Conservation (phyloP, 2,329 filamentous ascomycete genomes). For the Colletotrichum costaricense region DNA sequence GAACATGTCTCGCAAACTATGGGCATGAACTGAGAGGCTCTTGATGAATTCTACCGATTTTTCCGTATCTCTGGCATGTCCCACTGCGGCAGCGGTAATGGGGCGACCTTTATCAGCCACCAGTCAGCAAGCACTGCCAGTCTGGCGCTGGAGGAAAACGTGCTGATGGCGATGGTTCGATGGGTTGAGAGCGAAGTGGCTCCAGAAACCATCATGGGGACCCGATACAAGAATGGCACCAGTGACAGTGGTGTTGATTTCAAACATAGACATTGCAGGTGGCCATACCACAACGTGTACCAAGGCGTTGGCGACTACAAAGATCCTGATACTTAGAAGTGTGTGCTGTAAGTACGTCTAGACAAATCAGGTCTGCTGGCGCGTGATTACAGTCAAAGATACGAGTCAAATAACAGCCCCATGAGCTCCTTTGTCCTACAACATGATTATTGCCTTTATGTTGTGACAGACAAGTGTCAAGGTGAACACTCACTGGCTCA, state of each 20-base stretch:
- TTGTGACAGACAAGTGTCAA: neutral
- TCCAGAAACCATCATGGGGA: conserved; percentile 50
- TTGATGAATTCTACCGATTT: conserved; percentile 59
- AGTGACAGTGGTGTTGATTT: conserved; percentile 41
- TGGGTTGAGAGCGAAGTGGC: conserved; percentile 57
- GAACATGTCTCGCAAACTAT: conserved; percentile 57
- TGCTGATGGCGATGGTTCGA: conserved; percentile 56
- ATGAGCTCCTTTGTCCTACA: neutral
- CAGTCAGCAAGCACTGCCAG: conserved; percentile 36
- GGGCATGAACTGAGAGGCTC: conserved; percentile 42
- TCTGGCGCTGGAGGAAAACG: conserved; percentile 51
- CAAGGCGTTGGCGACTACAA: conserved; percentile 29
- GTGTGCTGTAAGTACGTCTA: neutral
- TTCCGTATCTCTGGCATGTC: conserved; percentile 64
- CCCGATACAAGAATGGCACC: conserved; percentile 43
- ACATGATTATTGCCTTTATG: neutral
- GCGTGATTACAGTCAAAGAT: neutral
- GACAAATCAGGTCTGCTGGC: neutral
- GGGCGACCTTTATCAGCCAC: conserved; percentile 48
- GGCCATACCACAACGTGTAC: conserved; percentile 46
- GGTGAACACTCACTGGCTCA: no score
- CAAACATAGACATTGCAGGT: conserved; percentile 47
- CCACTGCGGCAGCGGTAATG: conserved; percentile 61
- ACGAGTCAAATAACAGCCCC: neutral
- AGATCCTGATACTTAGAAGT: conserved; percentile 29